Conservation (phyloP, 352 stramenopile genomes). For the Globisporangium canariense region DNA sequence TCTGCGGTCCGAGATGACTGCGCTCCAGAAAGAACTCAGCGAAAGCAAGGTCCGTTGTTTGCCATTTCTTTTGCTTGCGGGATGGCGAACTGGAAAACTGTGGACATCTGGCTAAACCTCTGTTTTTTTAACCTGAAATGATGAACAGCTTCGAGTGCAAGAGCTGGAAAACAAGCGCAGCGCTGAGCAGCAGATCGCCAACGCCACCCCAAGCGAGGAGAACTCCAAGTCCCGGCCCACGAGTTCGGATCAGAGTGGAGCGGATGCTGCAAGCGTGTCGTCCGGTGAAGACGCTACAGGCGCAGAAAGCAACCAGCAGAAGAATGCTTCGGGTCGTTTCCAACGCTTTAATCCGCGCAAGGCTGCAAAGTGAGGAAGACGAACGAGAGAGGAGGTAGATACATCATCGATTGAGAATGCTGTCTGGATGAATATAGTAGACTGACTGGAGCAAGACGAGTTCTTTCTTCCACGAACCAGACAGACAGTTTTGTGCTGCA, state of each 20-base stretch:
- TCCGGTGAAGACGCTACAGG: conserved; percentile 5
- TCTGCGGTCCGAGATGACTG: conserved; percentile 47
- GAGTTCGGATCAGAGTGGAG: not conserved
- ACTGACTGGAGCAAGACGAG: not conserved
- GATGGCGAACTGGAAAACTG: too few relatives aligned
- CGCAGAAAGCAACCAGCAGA: not conserved
- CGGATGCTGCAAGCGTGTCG: not conserved
- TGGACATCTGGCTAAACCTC: not conserved
- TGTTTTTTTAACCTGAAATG: not conserved
- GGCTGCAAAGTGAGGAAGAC: conserved; percentile 6
- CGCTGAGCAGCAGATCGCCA: not conserved
- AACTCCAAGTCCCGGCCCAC: not conserved
- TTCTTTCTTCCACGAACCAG: too few relatives aligned
- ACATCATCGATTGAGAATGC: not conserved
- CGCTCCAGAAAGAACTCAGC: conserved; percentile 57
- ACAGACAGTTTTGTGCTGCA: not conserved
- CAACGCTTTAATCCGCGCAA: conserved; percentile 8
- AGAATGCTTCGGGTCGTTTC: conserved; percentile 7
- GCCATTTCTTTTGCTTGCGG: not conserved
- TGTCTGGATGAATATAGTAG: conserved; percentile 12
- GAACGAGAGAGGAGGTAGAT: not conserved
- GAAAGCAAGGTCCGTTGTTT: conserved; percentile 48
- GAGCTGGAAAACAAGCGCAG: conserved; percentile 26
- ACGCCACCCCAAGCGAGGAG: not conserved
- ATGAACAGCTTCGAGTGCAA: conserved; percentile 27